Evolutionary conservation across 495 filamentous ascomycete species (phyloP).

Genomic region (Aspergillus cristatus): DNA sequence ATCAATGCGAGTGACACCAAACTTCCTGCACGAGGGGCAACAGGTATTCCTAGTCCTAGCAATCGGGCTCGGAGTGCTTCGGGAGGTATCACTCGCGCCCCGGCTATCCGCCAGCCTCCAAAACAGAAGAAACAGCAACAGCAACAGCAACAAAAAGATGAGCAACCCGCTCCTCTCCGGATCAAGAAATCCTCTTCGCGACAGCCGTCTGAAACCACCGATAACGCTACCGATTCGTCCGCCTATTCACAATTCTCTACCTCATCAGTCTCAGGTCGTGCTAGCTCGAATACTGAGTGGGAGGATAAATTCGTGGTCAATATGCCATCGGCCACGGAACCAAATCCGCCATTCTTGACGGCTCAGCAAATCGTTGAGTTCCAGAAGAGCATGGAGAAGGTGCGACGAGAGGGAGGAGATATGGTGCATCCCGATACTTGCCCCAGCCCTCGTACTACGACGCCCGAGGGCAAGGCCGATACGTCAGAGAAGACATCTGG

Average conservation of each 20-base stretch:
- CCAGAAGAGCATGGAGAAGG: slow-evolving; percentile 29
- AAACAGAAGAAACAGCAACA: slow-evolving; percentile 16
- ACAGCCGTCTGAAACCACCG: slow-evolving; percentile 12
- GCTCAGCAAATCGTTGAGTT: slow-evolving; percentile 32
- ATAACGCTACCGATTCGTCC: slow-evolving; percentile 20
- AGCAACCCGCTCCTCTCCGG: too few relatives aligned
- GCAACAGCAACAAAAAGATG: slow-evolving; percentile 12
- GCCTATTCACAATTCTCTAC: slow-evolving; percentile 23
- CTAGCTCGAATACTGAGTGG: slow-evolving; percentile 29
- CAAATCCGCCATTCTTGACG: slow-evolving; percentile 34
- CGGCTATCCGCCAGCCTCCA: slow-evolving; percentile 3
- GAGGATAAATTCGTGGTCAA: slow-evolving; percentile 39
- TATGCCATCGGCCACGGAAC: slow-evolving; percentile 38
- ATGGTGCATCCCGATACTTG: slow-evolving; percentile 25
- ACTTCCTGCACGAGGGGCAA: slow-evolving; percentile 12
- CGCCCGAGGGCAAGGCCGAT: slow-evolving; percentile 15
- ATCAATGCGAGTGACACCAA: slow-evolving; percentile 10
- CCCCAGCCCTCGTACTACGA: slow-evolving; percentile 23
- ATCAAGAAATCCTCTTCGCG: background rate
- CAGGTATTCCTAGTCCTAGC: slow-evolving; percentile 20
- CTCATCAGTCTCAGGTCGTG: slow-evolving; percentile 26
- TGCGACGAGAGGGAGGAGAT: slow-evolving; percentile 17
- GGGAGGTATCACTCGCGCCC: slow-evolving; percentile 1
- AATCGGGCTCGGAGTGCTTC: slow-evolving; percentile 7
- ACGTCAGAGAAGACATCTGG: slow-evolving; percentile 8